Percentiles rank a stretch among this genome's conserved stretches.
Conservation (phyloP, 805 yeast species). For the Wickerhamiella australiensis region DNA sequence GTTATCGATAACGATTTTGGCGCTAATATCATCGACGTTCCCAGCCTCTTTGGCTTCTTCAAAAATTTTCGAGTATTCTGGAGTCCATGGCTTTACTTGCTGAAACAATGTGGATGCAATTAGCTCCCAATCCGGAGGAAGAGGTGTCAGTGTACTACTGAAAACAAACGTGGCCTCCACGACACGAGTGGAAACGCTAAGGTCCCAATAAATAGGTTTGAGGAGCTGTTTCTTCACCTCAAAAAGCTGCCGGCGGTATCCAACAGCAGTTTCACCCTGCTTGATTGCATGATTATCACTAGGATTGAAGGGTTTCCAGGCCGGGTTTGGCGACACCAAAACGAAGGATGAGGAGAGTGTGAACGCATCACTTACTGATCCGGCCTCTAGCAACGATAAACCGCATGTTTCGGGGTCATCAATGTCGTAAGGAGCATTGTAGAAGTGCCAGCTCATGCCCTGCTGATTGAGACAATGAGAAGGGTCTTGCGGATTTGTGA, state of each 20-base stretch:
- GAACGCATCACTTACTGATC: not conserved
- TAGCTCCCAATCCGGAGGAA: conserved; percentile 26
- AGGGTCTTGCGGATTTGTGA: not conserved
- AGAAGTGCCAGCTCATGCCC: conserved; percentile 19
- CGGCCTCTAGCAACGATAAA: conserved; percentile 1
- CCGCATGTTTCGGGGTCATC: conserved; percentile 16
- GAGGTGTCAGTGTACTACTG: conserved; percentile 26
- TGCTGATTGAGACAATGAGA: not conserved
- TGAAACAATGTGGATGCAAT: conserved; percentile 19
- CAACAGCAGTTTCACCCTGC: conserved; percentile 22
- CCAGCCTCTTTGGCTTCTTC: conserved; percentile 23
- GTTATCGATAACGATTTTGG: conserved; percentile 7
- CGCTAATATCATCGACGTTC: conserved; percentile 15
- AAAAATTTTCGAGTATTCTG: conserved; percentile 22
- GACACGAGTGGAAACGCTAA: conserved; percentile 26
- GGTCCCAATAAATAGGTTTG: conserved; percentile 32
- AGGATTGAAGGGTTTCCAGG: conserved; percentile 32
- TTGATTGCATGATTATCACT: conserved; percentile 23
- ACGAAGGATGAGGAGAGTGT: conserved; percentile 1
- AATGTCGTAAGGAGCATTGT: conserved; percentile 18
- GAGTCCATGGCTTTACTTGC: conserved; percentile 23
- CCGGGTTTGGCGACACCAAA: conserved; percentile 13
- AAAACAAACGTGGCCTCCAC: conserved; percentile 31
- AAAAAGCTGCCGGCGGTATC: conserved; percentile 25
- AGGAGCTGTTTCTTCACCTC: conserved; percentile 21